Evolutionary conservation across 192 early-diverging fungal genomes (phyloP), one percentile per base, ranked within the genome.

Genomic region (Coemansia sp.): DNA sequence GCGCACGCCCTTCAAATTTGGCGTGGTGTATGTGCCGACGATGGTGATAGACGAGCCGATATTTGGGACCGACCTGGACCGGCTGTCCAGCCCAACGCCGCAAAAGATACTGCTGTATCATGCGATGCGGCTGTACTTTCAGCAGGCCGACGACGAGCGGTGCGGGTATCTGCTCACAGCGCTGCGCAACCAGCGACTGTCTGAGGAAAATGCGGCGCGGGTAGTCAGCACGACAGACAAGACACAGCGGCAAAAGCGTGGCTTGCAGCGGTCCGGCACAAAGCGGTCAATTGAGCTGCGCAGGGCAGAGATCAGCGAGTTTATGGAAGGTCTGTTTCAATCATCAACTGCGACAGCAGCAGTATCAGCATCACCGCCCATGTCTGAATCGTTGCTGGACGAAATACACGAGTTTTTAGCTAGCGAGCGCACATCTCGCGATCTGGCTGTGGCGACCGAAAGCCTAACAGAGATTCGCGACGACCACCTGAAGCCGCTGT

Each of bases 41-140:
- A 75, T 75, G 63, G 73, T 81, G 27, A 75, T 75, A 11, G 64
- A 75, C 35, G 73, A 75, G 73, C 69, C 69, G 15, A 51, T 72
- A 25, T 72, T 72, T 61, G 73, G 73, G 48, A 75, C 79, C 4
- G 73, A 81, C 48, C 65, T 82, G n/a, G 75, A 78, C 59, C 74
- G 82, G 17, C 60, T 79, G 51, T 64, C 72, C 12, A 75, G 41
- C 37, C 72, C 82, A 8, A 69, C 82, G 12, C 73, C 82, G 22
- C 82, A 75, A 41, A 83, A 79, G 66, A 66, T 79, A 25, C 58
- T 83, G 27, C 67, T 83, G 11, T 83, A 75, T 57, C 75, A 78
- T 27, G 82, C 75, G 9, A 55, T 83, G 35, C 67, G 75, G 23
- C 57, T 76, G 52, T 83, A 75, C 55, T 83, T 83, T 38, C 72